Evolutionary conservation across 176 grass and related monocot genomes (phyloP).

Genomic region (Eragrostis curvula): DNA sequence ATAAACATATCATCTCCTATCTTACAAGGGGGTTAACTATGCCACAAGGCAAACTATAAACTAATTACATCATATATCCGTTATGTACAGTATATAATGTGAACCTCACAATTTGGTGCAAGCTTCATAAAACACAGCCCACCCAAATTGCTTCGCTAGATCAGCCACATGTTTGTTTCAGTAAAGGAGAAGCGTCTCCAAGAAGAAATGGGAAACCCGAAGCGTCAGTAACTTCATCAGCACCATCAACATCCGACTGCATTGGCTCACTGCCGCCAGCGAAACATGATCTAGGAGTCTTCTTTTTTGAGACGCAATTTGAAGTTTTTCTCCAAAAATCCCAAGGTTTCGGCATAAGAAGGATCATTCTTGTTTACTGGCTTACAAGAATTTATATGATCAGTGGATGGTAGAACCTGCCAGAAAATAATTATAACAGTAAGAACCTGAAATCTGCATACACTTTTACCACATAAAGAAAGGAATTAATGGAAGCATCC

Average conservation of each 20-base stretch:
- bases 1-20: not conserved
- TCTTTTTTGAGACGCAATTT: conserved; percentile 24
- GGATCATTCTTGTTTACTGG: conserved; percentile 86
- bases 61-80: conserved; percentile 39
- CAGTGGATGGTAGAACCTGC: conserved; percentile 79
- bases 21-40: not conserved
- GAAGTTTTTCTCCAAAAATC: conserved; percentile 77
- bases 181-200: not conserved
- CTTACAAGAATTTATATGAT: conserved; percentile 98
- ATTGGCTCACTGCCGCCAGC: not conserved
- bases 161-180: not conserved
- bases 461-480: not conserved
- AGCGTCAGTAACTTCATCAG: not conserved
- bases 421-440: not conserved
- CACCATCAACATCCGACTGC: not conserved
- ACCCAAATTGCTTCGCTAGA: conserved; percentile 34
- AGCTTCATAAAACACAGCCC: conserved; percentile 59
- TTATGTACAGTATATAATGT: conserved; percentile 16
- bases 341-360: conserved; percentile 81
- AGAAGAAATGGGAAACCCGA: not conserved
- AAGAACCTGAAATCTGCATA: conserved; percentile 14
- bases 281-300: conserved; percentile 34
- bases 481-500: not conserved
- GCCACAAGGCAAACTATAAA: not conserved
- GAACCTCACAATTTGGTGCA: conserved; percentile 20